Percentiles rank a stretch among this genome's conserved stretches.
Evolutionary conservation across 345 rosid species (phyloP).

Genomic region (Salix brachista): DNA sequence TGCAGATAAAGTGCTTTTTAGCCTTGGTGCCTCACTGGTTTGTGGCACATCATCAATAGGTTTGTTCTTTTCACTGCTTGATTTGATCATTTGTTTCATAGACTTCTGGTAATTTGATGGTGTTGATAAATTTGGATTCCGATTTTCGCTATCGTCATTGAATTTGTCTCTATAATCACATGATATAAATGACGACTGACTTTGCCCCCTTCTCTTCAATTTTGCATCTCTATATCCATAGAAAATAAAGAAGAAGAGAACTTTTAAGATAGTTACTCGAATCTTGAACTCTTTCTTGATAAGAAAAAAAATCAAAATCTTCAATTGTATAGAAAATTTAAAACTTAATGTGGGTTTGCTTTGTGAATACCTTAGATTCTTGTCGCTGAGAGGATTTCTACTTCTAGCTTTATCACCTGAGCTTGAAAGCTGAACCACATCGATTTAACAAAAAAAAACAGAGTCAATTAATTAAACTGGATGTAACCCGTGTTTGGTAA

Average conservation of each 20-base stretch:
- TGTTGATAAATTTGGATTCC: conserved; percentile 55
- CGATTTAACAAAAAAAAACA: background rate
- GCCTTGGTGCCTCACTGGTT: conserved; percentile 39
- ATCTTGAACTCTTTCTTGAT: background rate
- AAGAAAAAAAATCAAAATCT: background rate
- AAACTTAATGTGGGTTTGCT: background rate
- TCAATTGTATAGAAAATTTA: conserved; percentile 3
- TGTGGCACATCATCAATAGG: conserved; percentile 21
- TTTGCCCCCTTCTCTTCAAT: conserved; percentile 56
- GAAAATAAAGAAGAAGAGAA: background rate
- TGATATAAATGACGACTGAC: conserved; percentile 33
- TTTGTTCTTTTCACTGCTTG: conserved; percentile 54
- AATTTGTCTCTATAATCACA: conserved; percentile 11
- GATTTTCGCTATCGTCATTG: conserved; percentile 57
- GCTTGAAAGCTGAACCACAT: conserved; percentile 28
- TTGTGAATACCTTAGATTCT: conserved; percentile 41
- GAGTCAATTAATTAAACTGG: background rate
- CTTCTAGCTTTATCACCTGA: conserved; percentile 17
- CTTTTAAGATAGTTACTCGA: background rate
- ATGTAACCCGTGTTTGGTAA: background rate
- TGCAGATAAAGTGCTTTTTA: conserved; percentile 72
- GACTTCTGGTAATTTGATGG: conserved; percentile 46
- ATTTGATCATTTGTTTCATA: conserved; percentile 48
- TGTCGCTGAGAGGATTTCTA: conserved; percentile 33
- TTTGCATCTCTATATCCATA: conserved; percentile 36